A percentile compares a stretch with the other conserved stretches of the same genome.
Conservation (phyloP, 2,329 filamentous ascomycete species). For the Monilinia aucupariae region DNA sequence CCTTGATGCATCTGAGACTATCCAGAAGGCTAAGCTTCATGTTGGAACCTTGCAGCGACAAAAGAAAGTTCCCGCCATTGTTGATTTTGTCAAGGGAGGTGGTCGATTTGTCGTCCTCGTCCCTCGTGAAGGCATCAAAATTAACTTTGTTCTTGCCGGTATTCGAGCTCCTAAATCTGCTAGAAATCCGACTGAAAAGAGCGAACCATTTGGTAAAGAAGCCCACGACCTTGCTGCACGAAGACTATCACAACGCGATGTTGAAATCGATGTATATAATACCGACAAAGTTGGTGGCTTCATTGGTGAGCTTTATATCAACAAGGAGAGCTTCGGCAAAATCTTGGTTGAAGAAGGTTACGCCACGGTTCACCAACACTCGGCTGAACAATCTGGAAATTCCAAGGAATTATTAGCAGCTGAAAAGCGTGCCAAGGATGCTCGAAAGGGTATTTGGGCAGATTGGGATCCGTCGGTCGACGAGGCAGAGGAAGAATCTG, state of each 20-base stretch:
- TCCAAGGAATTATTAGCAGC: constrained; percentile 80
- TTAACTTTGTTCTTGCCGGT: constrained; percentile 90
- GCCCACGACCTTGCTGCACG: constrained; percentile 86
- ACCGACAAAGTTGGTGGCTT: constrained; percentile 97
- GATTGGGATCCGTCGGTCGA: constrained; percentile 92
- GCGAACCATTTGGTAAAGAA: constrained; percentile 92
- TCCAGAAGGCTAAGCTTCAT: constrained; percentile 95
- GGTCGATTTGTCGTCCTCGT: constrained; percentile 90
- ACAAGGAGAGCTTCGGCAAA: constrained; percentile 94
- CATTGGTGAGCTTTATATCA: constrained; percentile 89
- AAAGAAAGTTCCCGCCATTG: constrained; percentile 85
- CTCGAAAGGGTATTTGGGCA: constrained; percentile 81
- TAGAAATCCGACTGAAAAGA: constrained; percentile 68
- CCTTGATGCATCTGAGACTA: constrained; percentile 82
- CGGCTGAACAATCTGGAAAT: constrained; percentile 91
- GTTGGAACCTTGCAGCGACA: constrained; percentile 81
- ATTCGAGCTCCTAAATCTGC: constrained; percentile 87
- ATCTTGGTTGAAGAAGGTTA: constrained; percentile 88
- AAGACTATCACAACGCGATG: constrained; percentile 87
- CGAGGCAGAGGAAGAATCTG: constrained; percentile 52
- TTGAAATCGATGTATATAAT: constrained; percentile 90
- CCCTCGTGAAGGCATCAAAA: constrained; percentile 86
- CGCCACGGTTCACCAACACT: constrained; percentile 88
- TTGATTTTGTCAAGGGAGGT: constrained; percentile 97
- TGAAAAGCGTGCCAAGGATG: constrained; percentile 85